Evolutionary conservation across 257 asterid genomes (phyloP).

Genomic region (Solanum rostratum): DNA sequence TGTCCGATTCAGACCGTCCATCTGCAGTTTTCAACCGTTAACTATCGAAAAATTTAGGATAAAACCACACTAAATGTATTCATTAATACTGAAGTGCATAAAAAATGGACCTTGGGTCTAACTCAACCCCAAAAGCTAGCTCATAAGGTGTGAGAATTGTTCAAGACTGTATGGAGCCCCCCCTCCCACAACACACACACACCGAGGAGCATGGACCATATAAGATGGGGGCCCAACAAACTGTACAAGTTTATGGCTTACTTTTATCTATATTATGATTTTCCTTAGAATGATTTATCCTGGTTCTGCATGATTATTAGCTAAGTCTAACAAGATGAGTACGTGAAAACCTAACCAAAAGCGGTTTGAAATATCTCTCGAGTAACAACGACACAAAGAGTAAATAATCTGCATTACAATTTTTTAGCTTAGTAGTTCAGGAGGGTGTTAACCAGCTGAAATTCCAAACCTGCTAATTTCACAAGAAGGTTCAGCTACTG

Average conservation of each 20-base stretch:
- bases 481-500: neutral
- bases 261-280: neutral
- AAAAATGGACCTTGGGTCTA: no score
- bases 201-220: no score
- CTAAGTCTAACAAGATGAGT: neutral
- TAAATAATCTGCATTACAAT: neutral
- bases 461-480: neutral
- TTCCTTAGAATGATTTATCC: neutral
- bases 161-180: no score
- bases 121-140: no score
- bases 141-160: no score
- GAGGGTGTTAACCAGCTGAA: neutral
- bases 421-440: neutral
- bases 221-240: no score
- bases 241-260: neutral
- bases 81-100: neutral
- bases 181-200: no score
- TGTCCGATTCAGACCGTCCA: slow-evolving; percentile 93
- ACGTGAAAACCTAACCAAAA: neutral
- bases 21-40: slow-evolving; percentile 58
- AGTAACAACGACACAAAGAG: neutral
- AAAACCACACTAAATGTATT: neutral
- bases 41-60: neutral
- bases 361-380: neutral
- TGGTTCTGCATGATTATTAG: neutral